These are phyloP conservation scores for Medicago arabica DNA, from an alignment of 306 rosid species.

Conservation along the genomic window DNA sequence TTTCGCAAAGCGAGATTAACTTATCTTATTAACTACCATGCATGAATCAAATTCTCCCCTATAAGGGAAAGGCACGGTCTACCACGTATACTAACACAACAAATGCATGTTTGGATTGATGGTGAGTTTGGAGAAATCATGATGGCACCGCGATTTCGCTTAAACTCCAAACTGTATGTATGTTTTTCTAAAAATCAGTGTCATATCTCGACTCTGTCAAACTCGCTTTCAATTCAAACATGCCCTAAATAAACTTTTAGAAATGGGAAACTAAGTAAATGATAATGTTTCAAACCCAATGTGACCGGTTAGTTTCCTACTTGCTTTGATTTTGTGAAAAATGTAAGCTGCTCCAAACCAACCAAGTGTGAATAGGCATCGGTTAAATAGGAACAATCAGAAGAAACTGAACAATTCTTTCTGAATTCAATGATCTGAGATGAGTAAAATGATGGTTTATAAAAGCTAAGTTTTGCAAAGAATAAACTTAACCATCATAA, in stretches of 20 bases:
- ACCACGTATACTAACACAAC: neutral
- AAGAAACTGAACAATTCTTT: too few species aligned
- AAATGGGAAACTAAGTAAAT: conserved; percentile 10
- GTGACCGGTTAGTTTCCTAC: too few species aligned
- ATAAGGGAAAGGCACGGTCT: neutral
- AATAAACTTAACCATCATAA: too few species aligned
- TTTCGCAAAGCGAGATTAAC: neutral
- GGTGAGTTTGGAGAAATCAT: neutral
- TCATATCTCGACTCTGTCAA: too few species aligned
- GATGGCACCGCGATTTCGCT: too few species aligned
- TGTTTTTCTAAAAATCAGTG: too few species aligned
- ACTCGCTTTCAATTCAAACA: too few species aligned
- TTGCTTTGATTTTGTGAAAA: too few species aligned
- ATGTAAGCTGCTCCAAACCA: neutral
- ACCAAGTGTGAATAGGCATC: conserved; percentile 3
- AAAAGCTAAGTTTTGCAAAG: too few species aligned
- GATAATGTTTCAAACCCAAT: neutral
- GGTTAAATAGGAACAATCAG: too few species aligned
- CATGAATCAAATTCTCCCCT: neutral
- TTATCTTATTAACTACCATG: neutral
- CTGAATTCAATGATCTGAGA: too few species aligned
- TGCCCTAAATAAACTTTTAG: neutral
- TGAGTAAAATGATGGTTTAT: too few species aligned
- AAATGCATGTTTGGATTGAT: neutral
- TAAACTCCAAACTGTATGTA: neutral